A percentile compares a stretch with the other conserved stretches of the same genome.
These are phyloP conservation scores for Syncephalastrum monosporum DNA, from an alignment of 371 early-diverging fungal species.

Conservation along the genomic window DNA sequence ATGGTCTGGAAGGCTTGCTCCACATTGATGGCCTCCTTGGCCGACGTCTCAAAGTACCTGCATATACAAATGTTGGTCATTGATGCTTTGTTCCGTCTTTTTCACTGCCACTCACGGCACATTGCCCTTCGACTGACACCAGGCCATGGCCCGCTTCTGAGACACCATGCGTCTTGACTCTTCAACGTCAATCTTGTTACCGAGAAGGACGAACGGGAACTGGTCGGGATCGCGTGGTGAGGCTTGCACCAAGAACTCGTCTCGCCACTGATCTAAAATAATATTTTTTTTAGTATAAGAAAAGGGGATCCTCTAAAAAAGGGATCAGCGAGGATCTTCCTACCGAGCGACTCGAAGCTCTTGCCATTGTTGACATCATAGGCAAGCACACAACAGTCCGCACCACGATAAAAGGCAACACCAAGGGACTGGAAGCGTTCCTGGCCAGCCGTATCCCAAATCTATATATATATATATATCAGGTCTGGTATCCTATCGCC, in stretches of 20 bases:
- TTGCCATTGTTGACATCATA: slow-evolving; percentile 95
- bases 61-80: not conserved
- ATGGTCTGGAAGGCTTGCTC: slow-evolving; percentile 95
- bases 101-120: slow-evolving; percentile 60
- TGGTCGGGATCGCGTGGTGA: slow-evolving; percentile 86
- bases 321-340: not conserved
- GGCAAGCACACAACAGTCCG: slow-evolving; percentile 97
- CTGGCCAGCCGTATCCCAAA: slow-evolving; percentile 96
- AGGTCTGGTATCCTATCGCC: not conserved
- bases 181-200: slow-evolving; percentile 98
- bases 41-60: slow-evolving; percentile 89
- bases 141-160: slow-evolving; percentile 91
- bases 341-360: slow-evolving; percentile 89
- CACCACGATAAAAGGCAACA: slow-evolving; percentile 97
- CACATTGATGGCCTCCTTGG: slow-evolving; percentile 96
- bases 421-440: slow-evolving; percentile 98
- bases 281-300: too few species aligned
- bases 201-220: slow-evolving; percentile 96
- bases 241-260: slow-evolving; percentile 95
- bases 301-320: not conserved
- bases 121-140: slow-evolving; percentile 93
- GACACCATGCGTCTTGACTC: slow-evolving; percentile 90
- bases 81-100: not conserved
- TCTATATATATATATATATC: slow-evolving; percentile 34
- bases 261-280: slow-evolving; percentile 78